Evolutionary conservation across 164 flowering plant genomes (phyloP).

Genomic region (Nelumbo lutea): DNA sequence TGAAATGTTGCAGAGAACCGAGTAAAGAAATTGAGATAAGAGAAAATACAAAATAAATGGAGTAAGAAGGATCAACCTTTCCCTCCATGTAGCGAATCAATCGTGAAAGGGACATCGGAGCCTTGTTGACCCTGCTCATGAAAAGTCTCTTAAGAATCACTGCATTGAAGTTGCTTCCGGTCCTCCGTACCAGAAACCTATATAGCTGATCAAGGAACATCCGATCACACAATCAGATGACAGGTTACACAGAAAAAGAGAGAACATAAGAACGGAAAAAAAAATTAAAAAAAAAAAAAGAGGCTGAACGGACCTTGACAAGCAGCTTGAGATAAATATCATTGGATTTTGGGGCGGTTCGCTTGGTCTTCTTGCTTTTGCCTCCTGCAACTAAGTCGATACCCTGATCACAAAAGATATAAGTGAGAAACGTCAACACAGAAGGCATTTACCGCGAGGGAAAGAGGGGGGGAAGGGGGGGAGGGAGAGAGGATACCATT

Average conservation of each 20-base stretch:
- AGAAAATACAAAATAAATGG: background rate
- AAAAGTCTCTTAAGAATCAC: constrained; percentile 61
- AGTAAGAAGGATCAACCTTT: constrained; percentile 30
- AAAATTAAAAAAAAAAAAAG: background rate
- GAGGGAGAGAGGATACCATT: background rate
- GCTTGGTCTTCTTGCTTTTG: constrained; percentile 48
- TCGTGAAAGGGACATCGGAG: constrained; percentile 50
- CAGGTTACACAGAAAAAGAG: background rate
- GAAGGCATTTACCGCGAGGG: background rate
- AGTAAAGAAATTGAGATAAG: background rate
- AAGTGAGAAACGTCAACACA: background rate
- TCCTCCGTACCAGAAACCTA: constrained; percentile 56
- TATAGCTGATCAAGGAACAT: constrained; percentile 31
- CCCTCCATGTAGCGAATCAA: constrained; percentile 42
- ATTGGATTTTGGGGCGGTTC: constrained; percentile 52
- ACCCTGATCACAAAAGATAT: constrained; percentile 28
- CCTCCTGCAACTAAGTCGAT: constrained; percentile 60
- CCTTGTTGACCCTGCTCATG: constrained; percentile 56
- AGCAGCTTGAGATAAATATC: constrained; percentile 60
- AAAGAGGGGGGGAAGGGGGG: background rate
- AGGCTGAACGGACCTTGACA: constrained; percentile 38
- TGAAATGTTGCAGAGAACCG: background rate
- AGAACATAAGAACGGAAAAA: background rate
- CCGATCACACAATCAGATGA: background rate
- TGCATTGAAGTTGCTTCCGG: constrained; percentile 56